Percentiles rank a stretch among this genome's conserved stretches.
These are phyloP conservation scores for Zychaea mexicana DNA, from an alignment of 371 early-diverging fungal species.

Conservation along the genomic window DNA sequence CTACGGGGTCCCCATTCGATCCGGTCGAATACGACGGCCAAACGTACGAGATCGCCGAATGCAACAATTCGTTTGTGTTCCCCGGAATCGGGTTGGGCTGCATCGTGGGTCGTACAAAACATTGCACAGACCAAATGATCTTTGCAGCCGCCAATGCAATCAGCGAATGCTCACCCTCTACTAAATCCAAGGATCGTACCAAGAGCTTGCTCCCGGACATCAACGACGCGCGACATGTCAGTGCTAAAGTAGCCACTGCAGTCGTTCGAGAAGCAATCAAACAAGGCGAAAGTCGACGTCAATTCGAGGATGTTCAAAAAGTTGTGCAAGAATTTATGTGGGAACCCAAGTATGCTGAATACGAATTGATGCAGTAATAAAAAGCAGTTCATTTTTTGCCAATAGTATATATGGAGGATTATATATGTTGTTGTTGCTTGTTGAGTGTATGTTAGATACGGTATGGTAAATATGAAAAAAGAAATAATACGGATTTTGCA, in stretches of 20 bases:
- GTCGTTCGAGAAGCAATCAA: slow-evolving; percentile 12
- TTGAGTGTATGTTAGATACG: background rate
- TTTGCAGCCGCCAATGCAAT: slow-evolving; percentile 18
- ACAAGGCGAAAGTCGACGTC: slow-evolving; percentile 3
- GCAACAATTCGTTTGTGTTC: slow-evolving; percentile 32
- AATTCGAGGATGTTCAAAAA: slow-evolving; percentile 8
- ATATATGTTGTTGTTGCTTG: background rate
- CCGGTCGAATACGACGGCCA: slow-evolving; percentile 22
- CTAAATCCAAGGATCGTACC: slow-evolving; percentile 11
- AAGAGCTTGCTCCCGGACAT: slow-evolving; percentile 14
- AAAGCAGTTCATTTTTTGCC: too few species aligned
- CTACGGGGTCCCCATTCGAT: slow-evolving; percentile 37
- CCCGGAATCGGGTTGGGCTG: slow-evolving; percentile 41
- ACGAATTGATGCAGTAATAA: slow-evolving; percentile 2
- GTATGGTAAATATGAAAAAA: too few species aligned
- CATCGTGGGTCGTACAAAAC: slow-evolving; percentile 11
- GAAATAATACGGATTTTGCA: too few species aligned
- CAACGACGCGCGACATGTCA: slow-evolving; percentile 13
- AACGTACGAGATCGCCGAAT: slow-evolving; percentile 21
- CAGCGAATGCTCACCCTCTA: slow-evolving; percentile 16
- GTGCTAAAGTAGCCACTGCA: slow-evolving; percentile 12
- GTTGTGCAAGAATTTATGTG: slow-evolving; percentile 17
- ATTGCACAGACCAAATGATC: slow-evolving; percentile 22
- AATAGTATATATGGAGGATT: too few species aligned
- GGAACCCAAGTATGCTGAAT: slow-evolving; percentile 18